These are phyloP conservation scores for Primulina huaijiensis DNA, from an alignment of 257 asterid genomes.

Conservation along the genomic window DNA sequence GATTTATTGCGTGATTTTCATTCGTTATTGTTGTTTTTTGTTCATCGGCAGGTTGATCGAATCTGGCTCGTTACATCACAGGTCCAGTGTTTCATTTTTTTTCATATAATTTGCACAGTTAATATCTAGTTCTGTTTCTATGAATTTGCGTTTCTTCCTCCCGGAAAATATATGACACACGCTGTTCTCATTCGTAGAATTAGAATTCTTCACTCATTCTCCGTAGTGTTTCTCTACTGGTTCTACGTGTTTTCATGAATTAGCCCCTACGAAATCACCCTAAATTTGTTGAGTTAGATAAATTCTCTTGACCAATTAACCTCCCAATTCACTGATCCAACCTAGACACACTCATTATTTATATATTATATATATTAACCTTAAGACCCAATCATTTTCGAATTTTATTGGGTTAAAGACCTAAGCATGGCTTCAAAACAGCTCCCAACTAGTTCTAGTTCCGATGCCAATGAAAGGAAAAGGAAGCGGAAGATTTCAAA, in stretches of 20 bases:
- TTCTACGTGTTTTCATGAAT: constrained; percentile 53
- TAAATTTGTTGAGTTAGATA: not conserved
- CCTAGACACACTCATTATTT: no score
- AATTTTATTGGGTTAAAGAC: not conserved
- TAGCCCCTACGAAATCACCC: not conserved
- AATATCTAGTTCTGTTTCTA: not conserved
- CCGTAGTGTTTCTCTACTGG: constrained; percentile 72
- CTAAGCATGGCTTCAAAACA: constrained; percentile 28
- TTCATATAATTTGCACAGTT: not conserved
- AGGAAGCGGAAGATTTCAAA: constrained; percentile 44
- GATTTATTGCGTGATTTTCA: not conserved
- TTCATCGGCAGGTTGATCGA: constrained; percentile 25
- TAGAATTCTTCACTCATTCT: constrained; percentile 63
- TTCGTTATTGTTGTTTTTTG: not conserved
- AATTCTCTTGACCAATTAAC: no score
- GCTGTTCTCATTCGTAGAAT: constrained; percentile 45
- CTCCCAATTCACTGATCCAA: not conserved
- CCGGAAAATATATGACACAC: constrained; percentile 31
- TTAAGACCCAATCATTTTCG: not conserved
- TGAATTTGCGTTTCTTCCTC: constrained; percentile 23
- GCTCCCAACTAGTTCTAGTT: constrained; percentile 26
- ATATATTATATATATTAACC: no score
- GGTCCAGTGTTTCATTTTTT: constrained; percentile 17
- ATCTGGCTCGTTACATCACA: not conserved
- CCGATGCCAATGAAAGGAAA: constrained; percentile 47